These are phyloP conservation scores for Fusarium drepaniforme DNA, from an alignment of 2,329 filamentous ascomycete genomes.

Conservation along the genomic window DNA sequence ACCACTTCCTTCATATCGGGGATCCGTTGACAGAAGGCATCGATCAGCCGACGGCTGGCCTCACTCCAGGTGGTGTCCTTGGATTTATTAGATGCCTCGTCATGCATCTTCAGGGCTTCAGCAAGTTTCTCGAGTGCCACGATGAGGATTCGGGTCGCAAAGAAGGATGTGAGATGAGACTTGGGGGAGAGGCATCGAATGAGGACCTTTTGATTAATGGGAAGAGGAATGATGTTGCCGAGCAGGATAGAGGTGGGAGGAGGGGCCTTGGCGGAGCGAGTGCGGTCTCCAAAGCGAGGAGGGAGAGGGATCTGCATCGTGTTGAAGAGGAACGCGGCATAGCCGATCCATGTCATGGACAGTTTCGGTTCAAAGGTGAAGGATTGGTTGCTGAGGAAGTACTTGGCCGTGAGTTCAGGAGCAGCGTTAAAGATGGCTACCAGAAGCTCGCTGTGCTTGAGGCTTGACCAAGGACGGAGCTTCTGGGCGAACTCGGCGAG, in stretches of 20 bases:
- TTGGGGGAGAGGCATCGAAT: conserved; percentile 83
- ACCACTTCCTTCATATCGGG: conserved; percentile 88
- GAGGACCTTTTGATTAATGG: conserved; percentile 83
- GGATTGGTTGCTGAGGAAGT: conserved; percentile 82
- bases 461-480: conserved; percentile 85
- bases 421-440: conserved; percentile 83
- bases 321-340: conserved; percentile 88
- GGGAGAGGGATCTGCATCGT: conserved; percentile 82
- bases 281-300: conserved; percentile 74
- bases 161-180: conserved; percentile 84
- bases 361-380: conserved; percentile 93
- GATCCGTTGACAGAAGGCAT: conserved; percentile 82
- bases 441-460: conserved; percentile 84
- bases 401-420: conserved; percentile 89
- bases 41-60: conserved; percentile 74
- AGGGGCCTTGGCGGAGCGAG: conserved; percentile 72
- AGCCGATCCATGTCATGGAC: conserved; percentile 94
- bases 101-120: conserved; percentile 71
- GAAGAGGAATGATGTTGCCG: conserved; percentile 87
- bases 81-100: conserved; percentile 54
- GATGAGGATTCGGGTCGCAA: conserved; percentile 83
- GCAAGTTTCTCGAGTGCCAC: conserved; percentile 84
- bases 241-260: conserved; percentile 84
- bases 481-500: conserved; percentile 83
- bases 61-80: conserved; percentile 73